These are phyloP conservation scores for Chrysanthemum makinoi DNA, from an alignment of 129 eudicot species.

Conservation along the genomic window DNA sequence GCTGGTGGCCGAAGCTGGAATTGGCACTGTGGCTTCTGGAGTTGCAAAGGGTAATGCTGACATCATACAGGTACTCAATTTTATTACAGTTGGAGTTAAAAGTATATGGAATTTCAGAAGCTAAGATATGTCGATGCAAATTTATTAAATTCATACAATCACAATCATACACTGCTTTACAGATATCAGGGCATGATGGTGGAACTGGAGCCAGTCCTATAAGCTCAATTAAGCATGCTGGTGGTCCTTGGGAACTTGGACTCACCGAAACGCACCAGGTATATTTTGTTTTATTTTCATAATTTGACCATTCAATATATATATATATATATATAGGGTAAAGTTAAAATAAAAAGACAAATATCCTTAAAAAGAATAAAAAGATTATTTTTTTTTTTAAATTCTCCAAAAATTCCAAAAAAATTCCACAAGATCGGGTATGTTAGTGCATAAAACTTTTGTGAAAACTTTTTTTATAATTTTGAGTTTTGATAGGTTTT, in stretches of 20 bases:
- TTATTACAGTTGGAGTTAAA: background rate
- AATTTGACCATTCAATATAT: background rate
- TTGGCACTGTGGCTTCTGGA: slow-evolving; percentile 99
- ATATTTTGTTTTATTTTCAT: background rate
- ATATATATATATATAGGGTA: too few relatives aligned
- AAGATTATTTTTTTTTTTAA: too few relatives aligned
- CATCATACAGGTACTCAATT: slow-evolving; percentile 70
- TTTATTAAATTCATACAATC: background rate
- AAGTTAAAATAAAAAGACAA: too few relatives aligned
- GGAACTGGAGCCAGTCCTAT: slow-evolving; percentile 99
- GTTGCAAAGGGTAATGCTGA: slow-evolving; percentile 99
- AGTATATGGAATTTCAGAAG: too few relatives aligned
- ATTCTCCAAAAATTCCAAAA: too few relatives aligned
- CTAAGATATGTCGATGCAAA: too few relatives aligned
- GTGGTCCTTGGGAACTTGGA: slow-evolving; percentile 99
- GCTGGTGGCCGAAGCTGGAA: slow-evolving; percentile 99
- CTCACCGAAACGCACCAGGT: slow-evolving; percentile 98
- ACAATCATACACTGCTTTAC: slow-evolving; percentile 22
- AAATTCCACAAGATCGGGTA: too few relatives aligned
- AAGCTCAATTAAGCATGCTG: slow-evolving; percentile 99
- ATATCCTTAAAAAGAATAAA: too few relatives aligned
- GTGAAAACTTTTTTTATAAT: too few relatives aligned
- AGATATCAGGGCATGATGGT: slow-evolving; percentile 99
- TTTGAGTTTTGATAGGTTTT: too few relatives aligned
- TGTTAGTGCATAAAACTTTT: too few relatives aligned